A percentile compares a stretch with the other conserved stretches of the same genome.
Evolutionary conservation across 2,329 filamentous ascomycete species (phyloP).

Genomic region (Thelonectria blattea): DNA sequence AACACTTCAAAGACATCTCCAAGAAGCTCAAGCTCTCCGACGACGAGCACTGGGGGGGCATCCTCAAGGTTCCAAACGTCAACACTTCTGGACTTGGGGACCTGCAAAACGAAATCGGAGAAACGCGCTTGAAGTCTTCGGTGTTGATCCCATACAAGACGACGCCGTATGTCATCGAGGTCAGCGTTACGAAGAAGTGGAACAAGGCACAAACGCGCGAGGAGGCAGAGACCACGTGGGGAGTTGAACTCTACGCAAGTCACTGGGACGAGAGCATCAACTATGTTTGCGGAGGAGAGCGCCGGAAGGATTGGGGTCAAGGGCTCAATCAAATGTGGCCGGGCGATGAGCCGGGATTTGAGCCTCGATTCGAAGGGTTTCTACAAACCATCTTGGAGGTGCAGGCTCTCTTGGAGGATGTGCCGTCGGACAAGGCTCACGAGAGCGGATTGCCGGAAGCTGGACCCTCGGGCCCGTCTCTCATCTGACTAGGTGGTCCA

Average conservation of each 20-base stretch:
- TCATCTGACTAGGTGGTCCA: constrained; percentile 2
- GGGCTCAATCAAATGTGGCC: constrained; percentile 42
- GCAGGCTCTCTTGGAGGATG: constrained; percentile 37
- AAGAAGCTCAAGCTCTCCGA: constrained; percentile 30
- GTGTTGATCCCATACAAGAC: constrained; percentile 39
- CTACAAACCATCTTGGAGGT: constrained; percentile 41
- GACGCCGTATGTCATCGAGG: constrained; percentile 43
- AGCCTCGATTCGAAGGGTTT: constrained; percentile 40
- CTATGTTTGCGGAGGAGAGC: constrained; percentile 29
- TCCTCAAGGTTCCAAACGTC: constrained; percentile 25
- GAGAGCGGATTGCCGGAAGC: constrained; percentile 13
- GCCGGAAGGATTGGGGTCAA: constrained; percentile 42
- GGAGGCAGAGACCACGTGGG: constrained; percentile 38
- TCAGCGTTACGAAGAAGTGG: constrained; percentile 41
- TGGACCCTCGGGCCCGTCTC: constrained; percentile 6
- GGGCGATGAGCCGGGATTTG: constrained; percentile 35
- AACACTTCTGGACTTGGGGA: constrained; percentile 18
- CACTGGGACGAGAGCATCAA: constrained; percentile 49
- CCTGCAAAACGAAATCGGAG: constrained; percentile 17
- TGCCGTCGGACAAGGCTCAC: constrained; percentile 18
- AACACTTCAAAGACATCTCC: constrained; percentile 28
- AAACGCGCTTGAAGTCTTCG: constrained; percentile 38
- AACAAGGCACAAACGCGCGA: constrained; percentile 22
- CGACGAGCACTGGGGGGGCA: background rate
- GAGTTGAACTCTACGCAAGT: constrained; percentile 42